Percentiles rank a stretch among this genome's conserved stretches.
phyloP scores from a whole-genome alignment of 2,329 filamentous ascomycete genomes.

The Pseudogymnoascus sp. region DNA sequence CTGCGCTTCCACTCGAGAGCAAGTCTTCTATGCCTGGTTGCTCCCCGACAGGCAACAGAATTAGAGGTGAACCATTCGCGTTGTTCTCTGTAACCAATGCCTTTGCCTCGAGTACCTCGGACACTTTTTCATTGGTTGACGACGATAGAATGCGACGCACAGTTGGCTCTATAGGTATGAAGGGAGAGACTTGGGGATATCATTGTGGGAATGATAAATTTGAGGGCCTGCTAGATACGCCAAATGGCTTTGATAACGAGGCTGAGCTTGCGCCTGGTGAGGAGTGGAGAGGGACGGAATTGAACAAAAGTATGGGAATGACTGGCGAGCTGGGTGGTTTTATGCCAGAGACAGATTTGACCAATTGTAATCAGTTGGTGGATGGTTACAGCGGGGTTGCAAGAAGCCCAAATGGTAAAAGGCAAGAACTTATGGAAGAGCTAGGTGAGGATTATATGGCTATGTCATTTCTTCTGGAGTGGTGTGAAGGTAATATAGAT shows the following conservation, averaged over 20 bases:
- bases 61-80: not conserved
- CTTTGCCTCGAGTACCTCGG: not conserved
- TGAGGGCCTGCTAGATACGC: not conserved
- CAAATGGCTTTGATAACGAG: not conserved
- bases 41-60: not conserved
- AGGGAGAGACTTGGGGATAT: not conserved
- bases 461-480: slow-evolving; percentile 2
- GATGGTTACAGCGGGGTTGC: not conserved
- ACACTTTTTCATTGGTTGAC: not conserved
- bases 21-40: not conserved
- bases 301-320: not conserved
- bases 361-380: not conserved
- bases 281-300: not conserved
- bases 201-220: not conserved
- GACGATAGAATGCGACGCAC: not conserved
- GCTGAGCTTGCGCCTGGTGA: not conserved
- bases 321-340: not conserved
- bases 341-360: not conserved
- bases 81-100: not conserved
- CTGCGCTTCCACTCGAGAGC: not conserved
- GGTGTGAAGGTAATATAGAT: not conserved
- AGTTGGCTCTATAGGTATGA: not conserved
- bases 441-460: not conserved
- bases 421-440: not conserved
- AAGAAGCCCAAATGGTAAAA: not conserved